A percentile compares a stretch with the other conserved stretches of the same genome.
Evolutionary conservation across 176 grass and related monocot genomes (phyloP).

Genomic region (Triticum aestivum): DNA sequence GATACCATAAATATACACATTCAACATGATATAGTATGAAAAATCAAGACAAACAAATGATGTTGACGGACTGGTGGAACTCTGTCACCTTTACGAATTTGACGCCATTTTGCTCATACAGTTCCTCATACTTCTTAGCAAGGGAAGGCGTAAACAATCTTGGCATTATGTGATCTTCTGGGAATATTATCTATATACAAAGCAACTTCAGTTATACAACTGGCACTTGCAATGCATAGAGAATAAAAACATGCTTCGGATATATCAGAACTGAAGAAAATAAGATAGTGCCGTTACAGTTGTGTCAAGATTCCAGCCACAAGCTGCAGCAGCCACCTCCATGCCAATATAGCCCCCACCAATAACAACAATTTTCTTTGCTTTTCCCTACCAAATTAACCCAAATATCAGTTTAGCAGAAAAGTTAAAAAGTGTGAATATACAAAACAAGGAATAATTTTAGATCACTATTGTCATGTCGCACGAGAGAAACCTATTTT

Average conservation of each 20-base stretch:
- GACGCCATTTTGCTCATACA: slow-evolving; percentile 81
- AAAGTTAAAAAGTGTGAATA: slow-evolving; percentile 15
- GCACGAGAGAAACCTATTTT: background rate
- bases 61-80: slow-evolving; percentile 16
- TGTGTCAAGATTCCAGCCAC: slow-evolving; percentile 90
- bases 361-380: slow-evolving; percentile 82
- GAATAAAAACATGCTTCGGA: slow-evolving; percentile 9
- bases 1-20: slow-evolving; percentile 17
- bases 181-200: slow-evolving; percentile 80
- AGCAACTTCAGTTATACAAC: background rate
- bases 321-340: slow-evolving; percentile 88
- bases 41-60: background rate
- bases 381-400: slow-evolving; percentile 51
- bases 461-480: background rate
- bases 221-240: background rate
- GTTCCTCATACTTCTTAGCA: slow-evolving; percentile 83
- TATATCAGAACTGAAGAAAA: slow-evolving; percentile 27
- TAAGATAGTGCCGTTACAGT: slow-evolving; percentile 56
- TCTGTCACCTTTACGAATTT: slow-evolving; percentile 74
- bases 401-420: slow-evolving; percentile 18
- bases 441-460: background rate
- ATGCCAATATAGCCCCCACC: slow-evolving; percentile 99
- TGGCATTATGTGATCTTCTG: slow-evolving; percentile 84
- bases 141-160: slow-evolving; percentile 93
- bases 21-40: background rate